Percentiles rank a stretch among this genome's conserved stretches.
Conservation (phyloP, 2,329 filamentous ascomycete species). For the Arthrinium phaeospermum region DNA sequence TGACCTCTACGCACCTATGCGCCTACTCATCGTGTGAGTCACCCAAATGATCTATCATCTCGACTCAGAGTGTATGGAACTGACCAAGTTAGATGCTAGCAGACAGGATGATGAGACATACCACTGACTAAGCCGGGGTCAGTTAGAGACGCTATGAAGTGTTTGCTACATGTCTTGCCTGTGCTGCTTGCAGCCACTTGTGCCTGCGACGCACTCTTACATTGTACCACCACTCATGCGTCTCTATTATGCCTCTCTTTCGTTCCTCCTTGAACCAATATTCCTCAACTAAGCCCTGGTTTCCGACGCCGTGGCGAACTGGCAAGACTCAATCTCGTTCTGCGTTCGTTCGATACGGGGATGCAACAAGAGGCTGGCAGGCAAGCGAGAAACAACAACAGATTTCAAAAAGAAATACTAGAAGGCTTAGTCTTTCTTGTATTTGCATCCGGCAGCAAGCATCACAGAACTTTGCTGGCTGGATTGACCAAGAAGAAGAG, state of each 20-base stretch:
- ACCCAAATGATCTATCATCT: not conserved
- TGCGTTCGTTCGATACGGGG: not conserved
- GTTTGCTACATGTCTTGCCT: not conserved
- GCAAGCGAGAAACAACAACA: not conserved
- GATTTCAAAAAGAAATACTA: not conserved
- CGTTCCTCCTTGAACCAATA: too few relatives aligned
- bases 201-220: too few relatives aligned
- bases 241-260: too few relatives aligned
- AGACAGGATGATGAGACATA: not conserved
- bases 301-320: too few relatives aligned
- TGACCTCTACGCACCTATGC: too few relatives aligned
- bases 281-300: too few relatives aligned
- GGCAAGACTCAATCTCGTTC: too few relatives aligned
- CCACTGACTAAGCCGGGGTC: not conserved
- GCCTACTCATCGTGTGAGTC: not conserved
- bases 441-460: not conserved
- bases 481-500: not conserved
- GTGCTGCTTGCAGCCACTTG: not conserved
- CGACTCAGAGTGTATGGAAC: not conserved
- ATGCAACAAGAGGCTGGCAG: not conserved
- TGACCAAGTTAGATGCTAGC: not conserved
- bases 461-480: not conserved
- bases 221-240: too few relatives aligned
- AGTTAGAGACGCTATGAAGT: not conserved
- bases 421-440: not conserved